Evolutionary conservation across 2,329 filamentous ascomycete species (phyloP).

Genomic region (Alternaria arborescens): DNA sequence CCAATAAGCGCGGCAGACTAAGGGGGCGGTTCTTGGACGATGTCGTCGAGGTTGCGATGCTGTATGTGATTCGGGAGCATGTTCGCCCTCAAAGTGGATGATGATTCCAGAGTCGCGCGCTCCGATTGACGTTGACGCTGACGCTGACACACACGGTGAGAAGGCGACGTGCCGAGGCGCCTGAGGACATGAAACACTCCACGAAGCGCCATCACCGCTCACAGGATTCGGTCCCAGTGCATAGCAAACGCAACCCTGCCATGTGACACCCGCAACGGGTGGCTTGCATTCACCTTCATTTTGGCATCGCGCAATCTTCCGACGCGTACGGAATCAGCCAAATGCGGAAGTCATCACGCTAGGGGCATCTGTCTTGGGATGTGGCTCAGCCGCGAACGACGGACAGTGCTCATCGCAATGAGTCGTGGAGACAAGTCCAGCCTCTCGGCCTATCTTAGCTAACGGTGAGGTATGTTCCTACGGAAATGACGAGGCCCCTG

Average conservation of each 20-base stretch:
- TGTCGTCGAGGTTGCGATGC: slow-evolving; percentile 2
- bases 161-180: background rate
- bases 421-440: slow-evolving; percentile 14
- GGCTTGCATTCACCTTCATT: slow-evolving; percentile 18
- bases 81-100: background rate
- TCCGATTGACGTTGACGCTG: slow-evolving; percentile 1
- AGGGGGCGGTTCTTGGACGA: slow-evolving; percentile 4
- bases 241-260: slow-evolving; percentile 10
- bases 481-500: slow-evolving; percentile 16
- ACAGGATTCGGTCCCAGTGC: background rate
- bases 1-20: slow-evolving; percentile 14
- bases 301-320: slow-evolving; percentile 18
- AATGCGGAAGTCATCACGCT: slow-evolving; percentile 4
- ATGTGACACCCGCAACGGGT: slow-evolving; percentile 21
- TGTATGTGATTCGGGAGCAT: slow-evolving; percentile 3
- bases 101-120: slow-evolving; percentile 3
- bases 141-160: background rate
- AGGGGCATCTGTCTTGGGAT: background rate
- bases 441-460: background rate
- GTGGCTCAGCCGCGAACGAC: slow-evolving; percentile 14
- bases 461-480: background rate
- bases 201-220: background rate
- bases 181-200: slow-evolving; percentile 11
- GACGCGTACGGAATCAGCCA: background rate
- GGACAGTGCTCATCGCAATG: slow-evolving; percentile 12